These are phyloP conservation scores for Aspergillus cavernicola DNA, from an alignment of 495 filamentous ascomycete species.

Conservation along the genomic window DNA sequence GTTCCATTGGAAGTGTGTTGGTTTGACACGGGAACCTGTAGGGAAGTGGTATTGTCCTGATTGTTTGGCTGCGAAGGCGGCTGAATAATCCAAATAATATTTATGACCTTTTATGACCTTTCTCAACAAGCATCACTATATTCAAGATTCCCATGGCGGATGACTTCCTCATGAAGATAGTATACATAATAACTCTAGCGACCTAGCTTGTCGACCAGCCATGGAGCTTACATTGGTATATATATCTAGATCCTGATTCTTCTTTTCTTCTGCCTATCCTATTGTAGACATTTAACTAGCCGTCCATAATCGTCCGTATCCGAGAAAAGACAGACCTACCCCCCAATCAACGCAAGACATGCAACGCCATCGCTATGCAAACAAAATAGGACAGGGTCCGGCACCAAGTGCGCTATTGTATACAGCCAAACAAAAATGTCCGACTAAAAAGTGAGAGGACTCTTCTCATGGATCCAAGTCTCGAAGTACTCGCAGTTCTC, in stretches of 20 bases:
- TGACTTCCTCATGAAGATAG: too few species aligned
- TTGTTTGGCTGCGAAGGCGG: conserved; percentile 51
- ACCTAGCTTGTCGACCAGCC: too few species aligned
- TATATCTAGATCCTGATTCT: too few species aligned
- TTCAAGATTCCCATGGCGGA: too few species aligned
- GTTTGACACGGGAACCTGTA: conserved; percentile 79
- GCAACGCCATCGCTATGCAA: conserved; percentile 46
- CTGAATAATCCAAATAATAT: conserved; percentile 7
- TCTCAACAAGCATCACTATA: too few species aligned
- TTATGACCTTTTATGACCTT: not conserved
- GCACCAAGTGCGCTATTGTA: conserved; percentile 15
- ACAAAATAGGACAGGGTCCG: conserved; percentile 12
- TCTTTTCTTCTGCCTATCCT: conserved; percentile 2
- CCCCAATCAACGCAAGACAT: conserved; percentile 21
- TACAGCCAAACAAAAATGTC: conserved; percentile 9
- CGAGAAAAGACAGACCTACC: conserved; percentile 5
- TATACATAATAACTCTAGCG: too few species aligned
- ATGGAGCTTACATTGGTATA: too few species aligned
- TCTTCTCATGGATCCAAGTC: conserved; percentile 59
- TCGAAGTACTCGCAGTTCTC: conserved; percentile 88
- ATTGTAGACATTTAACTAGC: conserved; percentile 8
- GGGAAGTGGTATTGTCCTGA: conserved; percentile 91
- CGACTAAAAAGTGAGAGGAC: not conserved
- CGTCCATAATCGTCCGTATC: conserved; percentile 6
- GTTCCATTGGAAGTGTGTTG: conserved; percentile 98